phyloP scores from a whole-genome alignment of 345 rosid species.

The Arabis hirsuta region DNA sequence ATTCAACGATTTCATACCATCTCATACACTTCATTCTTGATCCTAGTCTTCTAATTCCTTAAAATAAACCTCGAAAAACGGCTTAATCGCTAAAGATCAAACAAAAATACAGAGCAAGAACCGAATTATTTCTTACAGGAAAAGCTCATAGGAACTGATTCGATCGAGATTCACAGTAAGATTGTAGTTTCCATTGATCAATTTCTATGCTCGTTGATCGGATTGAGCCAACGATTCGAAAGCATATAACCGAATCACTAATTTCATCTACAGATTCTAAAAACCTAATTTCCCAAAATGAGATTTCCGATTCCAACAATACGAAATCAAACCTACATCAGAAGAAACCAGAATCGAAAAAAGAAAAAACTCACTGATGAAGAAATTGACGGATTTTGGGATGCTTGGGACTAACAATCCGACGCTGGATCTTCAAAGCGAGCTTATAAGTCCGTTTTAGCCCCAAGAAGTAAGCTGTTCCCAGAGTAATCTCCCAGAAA shows the following conservation, averaged over 20 bases:
- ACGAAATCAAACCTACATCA: neutral
- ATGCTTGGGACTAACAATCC: constrained; percentile 58
- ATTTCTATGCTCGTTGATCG: neutral
- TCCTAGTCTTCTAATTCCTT: neutral
- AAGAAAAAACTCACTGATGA: constrained; percentile 52
- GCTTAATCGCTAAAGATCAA: neutral
- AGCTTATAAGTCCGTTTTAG: constrained; percentile 77
- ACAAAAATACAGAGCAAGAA: neutral
- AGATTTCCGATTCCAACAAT: neutral
- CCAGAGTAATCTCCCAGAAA: constrained; percentile 90
- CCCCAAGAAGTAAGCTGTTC: constrained; percentile 86
- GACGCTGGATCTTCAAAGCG: constrained; percentile 72
- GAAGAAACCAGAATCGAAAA: neutral
- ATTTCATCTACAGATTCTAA: constrained; percentile 7
- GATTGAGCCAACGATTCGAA: neutral
- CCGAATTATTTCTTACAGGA: neutral
- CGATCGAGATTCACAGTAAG: neutral
- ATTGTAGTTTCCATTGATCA: neutral
- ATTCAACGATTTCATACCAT: neutral
- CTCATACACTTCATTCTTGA: neutral
- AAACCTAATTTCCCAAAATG: constrained; percentile 18
- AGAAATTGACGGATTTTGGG: constrained; percentile 65
- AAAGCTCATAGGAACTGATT: neutral
- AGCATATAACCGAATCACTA: neutral
- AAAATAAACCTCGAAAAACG: neutral